Conservation (phyloP, 352 stramenopile species). For the Pythium dissimile region DNA sequence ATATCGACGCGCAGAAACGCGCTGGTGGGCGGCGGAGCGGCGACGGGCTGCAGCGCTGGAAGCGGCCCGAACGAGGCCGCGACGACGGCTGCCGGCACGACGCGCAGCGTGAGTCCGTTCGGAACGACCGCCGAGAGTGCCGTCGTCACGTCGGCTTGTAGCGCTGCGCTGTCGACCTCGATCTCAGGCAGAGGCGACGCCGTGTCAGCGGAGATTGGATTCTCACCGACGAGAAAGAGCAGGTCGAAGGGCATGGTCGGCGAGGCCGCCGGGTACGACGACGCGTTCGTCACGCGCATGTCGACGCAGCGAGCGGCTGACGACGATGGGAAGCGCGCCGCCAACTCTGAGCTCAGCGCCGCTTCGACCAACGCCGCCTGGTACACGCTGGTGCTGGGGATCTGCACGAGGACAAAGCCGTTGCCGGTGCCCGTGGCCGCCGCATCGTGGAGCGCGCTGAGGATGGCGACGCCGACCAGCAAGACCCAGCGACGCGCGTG, state of each 20-base stretch:
- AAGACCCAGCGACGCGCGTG: neutral
- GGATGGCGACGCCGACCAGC: neutral
- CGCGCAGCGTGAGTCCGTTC: neutral
- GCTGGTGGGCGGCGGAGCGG: neutral
- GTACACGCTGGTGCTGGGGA: slow-evolving; percentile 7
- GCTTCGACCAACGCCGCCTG: slow-evolving; percentile 1
- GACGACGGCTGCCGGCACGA: neutral
- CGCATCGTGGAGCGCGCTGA: neutral
- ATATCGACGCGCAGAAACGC: slow-evolving; percentile 40
- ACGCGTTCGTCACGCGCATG: neutral
- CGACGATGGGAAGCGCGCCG: neutral
- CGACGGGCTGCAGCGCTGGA: neutral
- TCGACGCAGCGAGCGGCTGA: neutral
- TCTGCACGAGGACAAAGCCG: slow-evolving; percentile 7
- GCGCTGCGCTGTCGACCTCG: neutral
- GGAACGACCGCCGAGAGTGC: neutral
- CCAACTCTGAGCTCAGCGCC: neutral
- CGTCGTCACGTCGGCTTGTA: neutral
- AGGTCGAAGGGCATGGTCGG: slow-evolving; percentile 7
- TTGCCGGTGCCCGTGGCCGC: neutral
- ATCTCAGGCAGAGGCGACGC: neutral
- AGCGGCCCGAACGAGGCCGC: neutral
- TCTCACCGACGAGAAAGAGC: slow-evolving; percentile 18
- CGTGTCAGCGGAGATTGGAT: neutral
- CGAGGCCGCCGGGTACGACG: neutral